Base-by-base conservation (phyloP, 1,284 basidiomycete species). In the Phylloporus sp. region DNA sequence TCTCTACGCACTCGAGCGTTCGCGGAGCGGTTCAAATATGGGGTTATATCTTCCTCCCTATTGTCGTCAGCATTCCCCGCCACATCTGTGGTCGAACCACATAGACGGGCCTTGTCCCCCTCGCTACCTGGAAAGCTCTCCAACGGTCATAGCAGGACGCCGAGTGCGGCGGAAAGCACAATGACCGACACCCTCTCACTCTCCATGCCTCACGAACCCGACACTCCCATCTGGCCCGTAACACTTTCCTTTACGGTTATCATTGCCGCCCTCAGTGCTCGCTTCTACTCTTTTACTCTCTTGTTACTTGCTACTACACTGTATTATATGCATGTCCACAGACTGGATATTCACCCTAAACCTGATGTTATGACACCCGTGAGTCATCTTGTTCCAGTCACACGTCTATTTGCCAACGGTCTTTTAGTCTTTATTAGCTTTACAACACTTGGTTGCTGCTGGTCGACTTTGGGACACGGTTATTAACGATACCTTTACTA, bases 1-100 rank as follows among this genome's bases (percentile, higher is more conserved):
- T 64, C 68, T 50, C 72, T 65, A 68, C 71, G 74, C 31, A 74
- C 81, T 17, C 81, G 74, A 67, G 79, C 79, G 44, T 91, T 93
- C 68, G 84, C 87, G 20, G 92, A 94, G 76, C 87, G 85, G 54
- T 93, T 94, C 84, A 93, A 93, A 76, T 93, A 93, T 81, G 86
- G 86, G 64, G 84, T 94, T n/a, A 93, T 94, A 63, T 92, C 92
- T 6, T 93, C 92, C 1, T 87, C 91, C 5, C 80, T 93, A 12
- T 82, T 94, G 24, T 85, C 89, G 4, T 73, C 82, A 10, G 79
- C 78, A 63, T 80, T 80, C 63, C 78, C 75, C 58, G 75, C 73
- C 58, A 77, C 72, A 42, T 76, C 73, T 61, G 72, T 64, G 64
- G 69, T 58, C 47, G 78, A 69, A 65, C 46, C 69, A 2, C 66